Evolutionary conservation across 441 rosid genomes (phyloP).

Genomic region (Melastoma candidum): DNA sequence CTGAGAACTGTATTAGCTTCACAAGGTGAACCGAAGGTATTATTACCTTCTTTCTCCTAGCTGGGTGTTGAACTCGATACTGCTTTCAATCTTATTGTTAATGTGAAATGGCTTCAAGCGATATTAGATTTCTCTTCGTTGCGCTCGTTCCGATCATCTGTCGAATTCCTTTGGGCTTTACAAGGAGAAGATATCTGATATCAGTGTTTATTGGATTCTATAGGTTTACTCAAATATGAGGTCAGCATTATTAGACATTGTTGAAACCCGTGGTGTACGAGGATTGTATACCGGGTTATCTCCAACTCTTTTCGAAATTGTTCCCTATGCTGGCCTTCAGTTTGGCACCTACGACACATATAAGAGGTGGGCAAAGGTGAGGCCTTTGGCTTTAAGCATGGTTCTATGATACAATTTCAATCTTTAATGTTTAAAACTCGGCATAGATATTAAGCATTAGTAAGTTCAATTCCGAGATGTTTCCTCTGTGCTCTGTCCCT

Average conservation of each 20-base stretch:
- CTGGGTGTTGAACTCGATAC: too few relatives aligned
- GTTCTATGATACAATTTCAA: neutral
- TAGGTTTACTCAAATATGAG: conserved; percentile 96
- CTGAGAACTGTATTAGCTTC: conserved; percentile 85
- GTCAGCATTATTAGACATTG: conserved; percentile 73
- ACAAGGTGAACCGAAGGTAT: conserved; percentile 97
- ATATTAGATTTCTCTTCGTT: too few relatives aligned
- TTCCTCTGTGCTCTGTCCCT: neutral
- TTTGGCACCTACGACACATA: conserved; percentile 93
- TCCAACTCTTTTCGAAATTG: conserved; percentile 88
- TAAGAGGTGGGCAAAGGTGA: conserved; percentile 80
- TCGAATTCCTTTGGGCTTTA: too few relatives aligned
- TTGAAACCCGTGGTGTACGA: conserved; percentile 18
- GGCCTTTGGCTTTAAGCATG: conserved; percentile 1
- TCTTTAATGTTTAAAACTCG: too few relatives aligned
- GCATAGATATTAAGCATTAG: too few relatives aligned
- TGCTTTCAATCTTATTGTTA: too few relatives aligned
- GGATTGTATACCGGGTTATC: conserved; percentile 90
- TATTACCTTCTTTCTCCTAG: neutral
- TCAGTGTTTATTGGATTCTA: conserved; percentile 1
- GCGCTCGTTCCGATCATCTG: too few relatives aligned
- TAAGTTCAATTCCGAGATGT: too few relatives aligned
- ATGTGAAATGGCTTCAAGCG: too few relatives aligned
- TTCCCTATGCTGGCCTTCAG: conserved; percentile 97
- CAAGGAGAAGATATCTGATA: conserved; percentile 7